Conservation (phyloP, 2,329 filamentous ascomycete species). For the Verticillium tricorpus region DNA sequence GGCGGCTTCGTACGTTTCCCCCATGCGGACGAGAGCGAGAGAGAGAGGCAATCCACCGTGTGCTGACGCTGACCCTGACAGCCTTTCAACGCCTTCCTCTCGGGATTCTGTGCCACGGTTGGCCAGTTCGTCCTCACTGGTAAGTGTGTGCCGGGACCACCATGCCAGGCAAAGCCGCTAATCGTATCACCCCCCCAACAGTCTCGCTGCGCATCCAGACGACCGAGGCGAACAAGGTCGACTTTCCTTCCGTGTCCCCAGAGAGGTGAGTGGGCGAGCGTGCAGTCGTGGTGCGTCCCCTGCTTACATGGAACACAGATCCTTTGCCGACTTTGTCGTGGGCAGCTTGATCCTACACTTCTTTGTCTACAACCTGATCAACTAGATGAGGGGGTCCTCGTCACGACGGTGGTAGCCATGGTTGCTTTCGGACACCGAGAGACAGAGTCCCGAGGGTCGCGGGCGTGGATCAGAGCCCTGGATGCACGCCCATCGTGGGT, state of each 20-base stretch:
- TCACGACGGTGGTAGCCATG: neutral
- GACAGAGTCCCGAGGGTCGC: neutral
- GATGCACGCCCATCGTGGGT: neutral
- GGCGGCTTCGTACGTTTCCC: constrained; percentile 81
- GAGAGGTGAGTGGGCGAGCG: constrained; percentile 54
- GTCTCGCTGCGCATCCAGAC: constrained; percentile 86
- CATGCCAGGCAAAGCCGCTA: constrained; percentile 10
- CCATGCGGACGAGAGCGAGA: too few relatives aligned
- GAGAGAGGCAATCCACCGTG: neutral
- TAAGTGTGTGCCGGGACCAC: constrained; percentile 28
- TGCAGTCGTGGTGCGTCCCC: constrained; percentile 8
- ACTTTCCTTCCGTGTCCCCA: constrained; percentile 72
- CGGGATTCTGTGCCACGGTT: constrained; percentile 89
- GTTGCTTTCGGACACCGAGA: neutral
- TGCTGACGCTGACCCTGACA: constrained; percentile 36
- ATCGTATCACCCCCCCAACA: neutral
- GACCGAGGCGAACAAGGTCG: constrained; percentile 71
- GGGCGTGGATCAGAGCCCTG: neutral
- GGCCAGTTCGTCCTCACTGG: constrained; percentile 97
- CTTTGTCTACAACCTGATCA: constrained; percentile 99
- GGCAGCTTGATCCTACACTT: constrained; percentile 95
- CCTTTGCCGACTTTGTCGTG: constrained; percentile 94
- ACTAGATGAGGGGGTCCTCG: constrained; percentile 50
- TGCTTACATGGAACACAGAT: constrained; percentile 45
- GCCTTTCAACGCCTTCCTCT: constrained; percentile 98